Conservation (phyloP, 768 basidiomycete genomes). For the Asterophora lycoperdoides region DNA sequence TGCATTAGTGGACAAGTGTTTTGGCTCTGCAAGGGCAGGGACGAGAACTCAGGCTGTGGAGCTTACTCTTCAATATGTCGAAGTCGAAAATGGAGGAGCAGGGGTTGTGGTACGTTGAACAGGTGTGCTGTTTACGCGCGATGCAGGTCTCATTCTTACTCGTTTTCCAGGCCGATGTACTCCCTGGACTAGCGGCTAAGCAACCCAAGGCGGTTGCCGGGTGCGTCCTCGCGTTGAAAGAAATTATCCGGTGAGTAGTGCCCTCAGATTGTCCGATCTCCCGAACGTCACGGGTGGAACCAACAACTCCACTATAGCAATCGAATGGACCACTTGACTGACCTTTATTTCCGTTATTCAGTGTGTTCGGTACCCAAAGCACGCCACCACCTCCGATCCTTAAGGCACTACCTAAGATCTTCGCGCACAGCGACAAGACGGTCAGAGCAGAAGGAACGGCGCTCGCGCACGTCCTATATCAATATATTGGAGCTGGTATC, state of each 20-base stretch:
- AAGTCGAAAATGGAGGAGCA: constrained; percentile 85
- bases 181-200: constrained; percentile 85
- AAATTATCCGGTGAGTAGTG: constrained; percentile 70
- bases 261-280: not conserved
- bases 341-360: constrained; percentile 25
- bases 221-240: constrained; percentile 71
- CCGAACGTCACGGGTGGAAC: too few relatives aligned
- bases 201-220: constrained; percentile 93
- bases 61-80: constrained; percentile 83
- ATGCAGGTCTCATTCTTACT: constrained; percentile 25
- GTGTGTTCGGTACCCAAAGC: constrained; percentile 75
- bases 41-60: constrained; percentile 88
- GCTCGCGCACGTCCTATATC: constrained; percentile 75
- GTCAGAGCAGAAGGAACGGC: constrained; percentile 89
- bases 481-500: constrained; percentile 80
- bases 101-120: constrained; percentile 77
- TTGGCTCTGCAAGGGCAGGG: constrained; percentile 86
- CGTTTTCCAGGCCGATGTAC: constrained; percentile 57
- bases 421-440: constrained; percentile 90
- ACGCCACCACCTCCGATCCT: constrained; percentile 76
- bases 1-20: constrained; percentile 93
- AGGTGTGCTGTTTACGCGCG: constrained; percentile 17
- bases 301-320: not conserved
- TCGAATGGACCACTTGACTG: not conserved
- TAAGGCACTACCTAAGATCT: constrained; percentile 87